These are phyloP conservation scores for Quercus robur DNA, from an alignment of 306 rosid genomes.

Conservation along the genomic window DNA sequence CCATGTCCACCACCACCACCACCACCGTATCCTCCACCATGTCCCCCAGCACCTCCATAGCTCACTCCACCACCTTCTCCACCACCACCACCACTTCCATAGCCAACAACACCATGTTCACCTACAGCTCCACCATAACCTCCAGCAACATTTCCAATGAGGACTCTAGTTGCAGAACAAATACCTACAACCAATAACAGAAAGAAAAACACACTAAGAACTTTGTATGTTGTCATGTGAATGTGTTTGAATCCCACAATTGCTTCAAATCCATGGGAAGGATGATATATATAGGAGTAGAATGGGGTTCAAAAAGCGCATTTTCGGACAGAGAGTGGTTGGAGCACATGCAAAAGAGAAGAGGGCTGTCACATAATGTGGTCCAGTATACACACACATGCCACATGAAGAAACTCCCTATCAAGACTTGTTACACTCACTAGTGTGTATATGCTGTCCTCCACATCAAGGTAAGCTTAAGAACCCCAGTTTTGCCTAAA, in stretches of 20 bases:
- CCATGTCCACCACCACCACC: conserved; percentile 30
- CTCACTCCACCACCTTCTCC: conserved; percentile 12
- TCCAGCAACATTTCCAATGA: conserved; percentile 22
- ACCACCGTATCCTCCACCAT: conserved; percentile 20
- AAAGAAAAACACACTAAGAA: conserved; percentile 23
- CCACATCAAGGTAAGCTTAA: conserved; percentile 29
- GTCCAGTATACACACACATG: neutral
- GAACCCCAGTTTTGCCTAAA: neutral
- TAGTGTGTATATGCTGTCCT: conserved; percentile 65
- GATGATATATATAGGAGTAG: conserved; percentile 28
- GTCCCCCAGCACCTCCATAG: neutral
- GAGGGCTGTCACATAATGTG: neutral
- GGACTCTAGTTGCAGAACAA: conserved; percentile 48
- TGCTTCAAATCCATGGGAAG: conserved; percentile 9
- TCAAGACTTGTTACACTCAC: neutral
- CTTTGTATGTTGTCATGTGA: conserved; percentile 35
- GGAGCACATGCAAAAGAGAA: conserved; percentile 30
- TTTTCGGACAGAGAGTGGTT: neutral
- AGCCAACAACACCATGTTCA: neutral
- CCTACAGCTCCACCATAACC: conserved; percentile 7
- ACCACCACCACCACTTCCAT: neutral
- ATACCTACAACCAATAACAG: conserved; percentile 32
- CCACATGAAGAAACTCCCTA: neutral
- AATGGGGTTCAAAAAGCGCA: conserved; percentile 20
- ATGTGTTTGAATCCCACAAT: conserved; percentile 17